Percentiles rank a stretch among this genome's conserved stretches.
Conservation (phyloP, 169 alveolate species). For the Besnoitia besnoiti region DNA sequence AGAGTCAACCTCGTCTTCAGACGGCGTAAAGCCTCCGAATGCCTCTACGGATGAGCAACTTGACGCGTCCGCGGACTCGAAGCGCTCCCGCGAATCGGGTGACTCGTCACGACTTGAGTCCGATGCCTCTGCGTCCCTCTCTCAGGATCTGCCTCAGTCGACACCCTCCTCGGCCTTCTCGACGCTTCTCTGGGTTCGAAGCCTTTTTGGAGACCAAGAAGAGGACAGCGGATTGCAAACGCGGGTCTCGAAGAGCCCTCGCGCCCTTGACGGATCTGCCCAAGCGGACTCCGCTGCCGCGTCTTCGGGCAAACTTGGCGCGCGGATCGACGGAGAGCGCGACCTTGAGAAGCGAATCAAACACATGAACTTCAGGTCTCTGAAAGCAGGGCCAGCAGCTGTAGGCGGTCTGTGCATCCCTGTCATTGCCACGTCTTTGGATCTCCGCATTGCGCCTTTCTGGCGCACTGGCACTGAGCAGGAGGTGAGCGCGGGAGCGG, state of each 20-base stretch:
- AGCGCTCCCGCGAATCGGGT: too few species aligned
- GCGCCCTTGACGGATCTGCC: too few species aligned
- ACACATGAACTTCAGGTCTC: neutral
- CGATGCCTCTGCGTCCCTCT: neutral
- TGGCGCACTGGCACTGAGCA: neutral
- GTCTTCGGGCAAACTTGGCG: too few species aligned
- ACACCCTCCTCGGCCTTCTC: neutral
- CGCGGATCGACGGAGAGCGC: neutral
- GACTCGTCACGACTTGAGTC: too few species aligned
- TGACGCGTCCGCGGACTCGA: too few species aligned
- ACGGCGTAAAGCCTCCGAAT: too few species aligned
- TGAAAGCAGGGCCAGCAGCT: neutral
- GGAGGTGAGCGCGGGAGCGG: neutral
- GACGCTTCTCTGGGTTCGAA: neutral
- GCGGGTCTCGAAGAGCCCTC: neutral
- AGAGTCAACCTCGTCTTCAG: neutral
- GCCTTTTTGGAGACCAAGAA: neutral
- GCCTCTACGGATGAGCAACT: too few species aligned
- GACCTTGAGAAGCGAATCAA: neutral
- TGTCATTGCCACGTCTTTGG: constrained; percentile 17
- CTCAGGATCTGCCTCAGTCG: neutral
- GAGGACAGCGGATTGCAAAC: neutral
- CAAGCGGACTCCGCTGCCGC: neutral
- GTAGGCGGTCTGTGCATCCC: neutral
- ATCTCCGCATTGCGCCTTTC: neutral